Evolutionary conservation across 2,329 filamentous ascomycete genomes (phyloP), one percentile per base, ranked within the genome.

Genomic region (Apiospora malaysiana): DNA sequence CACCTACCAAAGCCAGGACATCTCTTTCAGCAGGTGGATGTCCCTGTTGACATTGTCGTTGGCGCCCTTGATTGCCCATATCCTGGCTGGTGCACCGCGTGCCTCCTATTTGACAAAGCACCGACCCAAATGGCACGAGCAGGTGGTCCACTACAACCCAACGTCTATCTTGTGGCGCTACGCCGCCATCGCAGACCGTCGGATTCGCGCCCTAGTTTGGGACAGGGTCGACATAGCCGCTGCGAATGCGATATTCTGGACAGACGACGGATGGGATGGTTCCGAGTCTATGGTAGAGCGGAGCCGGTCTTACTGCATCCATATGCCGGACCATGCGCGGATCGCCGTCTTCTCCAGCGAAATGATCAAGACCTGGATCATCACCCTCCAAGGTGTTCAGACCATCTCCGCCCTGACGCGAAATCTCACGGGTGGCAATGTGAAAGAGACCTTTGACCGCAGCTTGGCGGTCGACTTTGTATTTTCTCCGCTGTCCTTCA

Each of bases 81-180:
- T 81, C 59, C 37, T 77, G 18, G 71, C 75, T 2, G 79, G 79
- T 0, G 71, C 75, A 0, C 78, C 78, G 27, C 68, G 66, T 3
- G 47, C 73, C 14, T 74, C 76, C 0, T 74, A 76, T 72, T 69
- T 80, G 12, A 21, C 21, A 3, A 21, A n/a, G 3, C 59, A 23
- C 14, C 59, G 23, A 14, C 79, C 78, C 0, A 71, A 43, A 25
- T 81, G 78, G 80, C 75, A 78, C 70, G 78, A 82, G 14, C 56
- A 69, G 3, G 46, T 82, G 1, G 73, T 74, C 18, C 75, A 75
- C 51, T 82, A 77, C 65, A 82, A 82, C 70, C 80, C 81, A 0
- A 82, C 79, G 4, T 79, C 81, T 0, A 82, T 83, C 14, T 45
- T 82, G 21, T 82, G 80, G 78, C 78, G 79, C 0, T 82, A 83